Evolutionary conservation across 2,329 filamentous ascomycete species (phyloP).

Genomic region (Colletotrichum lindemuthianum): DNA sequence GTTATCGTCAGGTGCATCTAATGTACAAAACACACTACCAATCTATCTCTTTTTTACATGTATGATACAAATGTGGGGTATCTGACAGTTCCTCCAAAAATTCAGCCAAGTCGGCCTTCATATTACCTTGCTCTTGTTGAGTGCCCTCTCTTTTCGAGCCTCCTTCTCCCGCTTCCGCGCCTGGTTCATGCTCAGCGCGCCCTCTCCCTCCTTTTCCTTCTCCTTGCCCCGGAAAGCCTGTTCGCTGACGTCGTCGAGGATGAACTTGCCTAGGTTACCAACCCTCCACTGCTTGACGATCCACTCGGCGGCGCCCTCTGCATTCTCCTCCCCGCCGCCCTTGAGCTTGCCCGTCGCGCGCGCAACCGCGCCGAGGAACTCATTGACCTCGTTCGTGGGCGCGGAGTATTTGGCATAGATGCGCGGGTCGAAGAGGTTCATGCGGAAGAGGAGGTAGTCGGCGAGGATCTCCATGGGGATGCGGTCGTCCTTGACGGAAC

Average conservation of each 20-base stretch:
- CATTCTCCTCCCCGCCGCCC: conserved; percentile 76
- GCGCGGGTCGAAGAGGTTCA: conserved; percentile 74
- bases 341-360: conserved; percentile 78
- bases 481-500: conserved; percentile 89
- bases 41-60: conserved; percentile 15
- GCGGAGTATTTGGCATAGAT: conserved; percentile 70
- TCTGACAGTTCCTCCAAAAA: conserved; percentile 15
- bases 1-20: conserved; percentile 11
- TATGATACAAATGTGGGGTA: conserved; percentile 33
- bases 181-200: conserved; percentile 71
- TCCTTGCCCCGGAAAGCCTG: conserved; percentile 63
- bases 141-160: conserved; percentile 53
- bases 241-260: conserved; percentile 79
- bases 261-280: conserved; percentile 79
- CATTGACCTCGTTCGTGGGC: conserved; percentile 86
- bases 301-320: conserved; percentile 80
- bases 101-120: conserved; percentile 3
- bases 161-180: conserved; percentile 74
- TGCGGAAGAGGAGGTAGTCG: conserved; percentile 88
- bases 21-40: conserved; percentile 25
- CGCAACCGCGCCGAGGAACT: conserved; percentile 77
- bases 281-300: conserved; percentile 84
- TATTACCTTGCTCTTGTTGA: conserved; percentile 30
- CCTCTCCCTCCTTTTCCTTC: conserved; percentile 54
- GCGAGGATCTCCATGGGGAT: conserved; percentile 81